Percentiles rank a stretch among this genome's conserved stretches.
Evolutionary conservation across 2,329 filamentous ascomycete species (phyloP).

Genomic region (Arthrobotrys sphaeroides): DNA sequence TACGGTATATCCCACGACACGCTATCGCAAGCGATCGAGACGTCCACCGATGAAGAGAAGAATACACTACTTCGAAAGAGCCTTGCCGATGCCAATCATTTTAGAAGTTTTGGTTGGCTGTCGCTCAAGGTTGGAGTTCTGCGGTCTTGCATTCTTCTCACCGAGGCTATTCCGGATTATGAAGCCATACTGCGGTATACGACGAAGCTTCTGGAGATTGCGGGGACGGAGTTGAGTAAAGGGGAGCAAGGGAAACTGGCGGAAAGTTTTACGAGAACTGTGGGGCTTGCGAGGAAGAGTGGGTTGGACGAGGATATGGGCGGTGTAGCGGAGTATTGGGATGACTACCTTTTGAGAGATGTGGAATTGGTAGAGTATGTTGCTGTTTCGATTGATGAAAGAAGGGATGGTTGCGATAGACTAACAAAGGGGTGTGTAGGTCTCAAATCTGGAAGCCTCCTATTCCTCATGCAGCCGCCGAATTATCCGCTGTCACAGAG

Average conservation of each 20-base stretch:
- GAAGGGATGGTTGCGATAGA: neutral
- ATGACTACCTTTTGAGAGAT: conserved; percentile 87
- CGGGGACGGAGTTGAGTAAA: conserved; percentile 76
- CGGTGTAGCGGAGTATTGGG: conserved; percentile 89
- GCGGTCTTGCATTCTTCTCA: conserved; percentile 89
- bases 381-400: neutral
- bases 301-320: conserved; percentile 68
- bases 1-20: conserved; percentile 69
- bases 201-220: conserved; percentile 81
- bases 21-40: conserved; percentile 12
- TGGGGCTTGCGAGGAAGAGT: conserved; percentile 77
- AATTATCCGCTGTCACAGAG: conserved; percentile 63
- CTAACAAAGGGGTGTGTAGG: conserved; percentile 25
- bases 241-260: conserved; percentile 88
- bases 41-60: conserved; percentile 60
- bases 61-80: conserved; percentile 63
- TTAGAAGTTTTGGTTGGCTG: conserved; percentile 73
- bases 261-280: conserved; percentile 85
- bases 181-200: conserved; percentile 88
- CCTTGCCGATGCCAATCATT: conserved; percentile 58
- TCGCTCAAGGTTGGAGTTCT: conserved; percentile 86
- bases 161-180: conserved; percentile 91
- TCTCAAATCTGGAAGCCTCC: conserved; percentile 65
- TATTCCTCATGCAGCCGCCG: conserved; percentile 70
- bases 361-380: conserved; percentile 68